Base-by-base conservation (phyloP, 441 rosid species). In the Croton setiger region DNA sequence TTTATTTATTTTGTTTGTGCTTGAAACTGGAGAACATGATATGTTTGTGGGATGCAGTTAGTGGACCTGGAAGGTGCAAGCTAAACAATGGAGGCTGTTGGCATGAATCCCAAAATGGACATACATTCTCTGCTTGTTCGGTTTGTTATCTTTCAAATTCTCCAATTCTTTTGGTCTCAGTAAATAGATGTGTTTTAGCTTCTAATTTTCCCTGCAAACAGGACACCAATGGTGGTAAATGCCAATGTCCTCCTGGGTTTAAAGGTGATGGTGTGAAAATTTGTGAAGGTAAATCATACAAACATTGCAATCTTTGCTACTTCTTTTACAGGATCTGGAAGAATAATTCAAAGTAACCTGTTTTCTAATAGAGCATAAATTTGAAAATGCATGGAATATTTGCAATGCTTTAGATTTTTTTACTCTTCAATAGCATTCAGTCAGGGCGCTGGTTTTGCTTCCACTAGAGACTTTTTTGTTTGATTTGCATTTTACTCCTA, bases 71-170 rank as follows among this genome's bases (percentile, higher is more conserved):
- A 62, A 86, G 84, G 76, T 93, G 98, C 84, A 91, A 87, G 79
- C 83, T 93, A 63, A 91, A 91, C 68, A 88, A 91, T 67, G 98
- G 98, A 74, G 98, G 98, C 60, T 93, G 98, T 80, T 93, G 98
- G 98, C 88, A 87, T 64, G 81, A 76, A 11, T 83, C 95, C 44
- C 81, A 31, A 68, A 67, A 84, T 71, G 97, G 98, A 59, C 91
- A 85, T 45, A 61, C 88, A 3, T 88, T 76, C 80, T 85, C 97
- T 74, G 98, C 98, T 55, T 93, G 98, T 84, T 71, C 78, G 88
- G 98, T 93, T 66, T 69, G 88, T 79, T 67, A 69, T 64, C 68
- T 37, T 72, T 60, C 18, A 52, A 51, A 31, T 23, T 73, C 20
- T 63, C 10, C 2, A 35, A 21, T 17, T 54, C 55, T 17, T 55